Evolutionary conservation across 768 basidiomycete species (phyloP).

Genomic region (Boletus bicolor): DNA sequence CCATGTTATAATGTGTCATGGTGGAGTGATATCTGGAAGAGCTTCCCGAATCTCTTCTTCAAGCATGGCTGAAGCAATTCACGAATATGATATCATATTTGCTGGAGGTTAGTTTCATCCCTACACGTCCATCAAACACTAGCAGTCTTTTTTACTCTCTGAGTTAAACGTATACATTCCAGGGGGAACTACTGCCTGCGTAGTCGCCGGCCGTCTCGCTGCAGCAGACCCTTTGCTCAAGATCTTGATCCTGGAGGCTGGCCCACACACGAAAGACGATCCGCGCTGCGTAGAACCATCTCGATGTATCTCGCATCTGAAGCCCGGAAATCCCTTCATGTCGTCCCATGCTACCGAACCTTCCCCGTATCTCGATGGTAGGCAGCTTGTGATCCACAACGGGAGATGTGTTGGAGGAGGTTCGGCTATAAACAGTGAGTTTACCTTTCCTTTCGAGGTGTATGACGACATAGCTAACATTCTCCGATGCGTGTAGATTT

Average conservation of each 20-base stretch:
- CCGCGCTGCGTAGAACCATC: slow-evolving; percentile 23
- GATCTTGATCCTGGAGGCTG: slow-evolving; percentile 30
- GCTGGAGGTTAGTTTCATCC: slow-evolving; percentile 45
- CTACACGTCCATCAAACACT: neutral
- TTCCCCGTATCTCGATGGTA: slow-evolving; percentile 12
- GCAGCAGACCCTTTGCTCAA: slow-evolving; percentile 23
- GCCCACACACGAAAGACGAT: slow-evolving; percentile 24
- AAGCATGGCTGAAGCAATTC: slow-evolving; percentile 7
- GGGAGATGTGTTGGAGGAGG: slow-evolving; percentile 35
- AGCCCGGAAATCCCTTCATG: slow-evolving; percentile 16
- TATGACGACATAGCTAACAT: neutral
- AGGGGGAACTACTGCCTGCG: slow-evolving; percentile 37
- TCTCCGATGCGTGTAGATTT: slow-evolving; percentile 25
- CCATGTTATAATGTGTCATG: neutral
- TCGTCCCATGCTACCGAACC: slow-evolving; percentile 17
- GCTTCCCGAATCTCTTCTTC: neutral
- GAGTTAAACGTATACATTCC: neutral
- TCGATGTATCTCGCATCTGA: slow-evolving; percentile 19
- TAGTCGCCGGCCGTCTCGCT: slow-evolving; percentile 31
- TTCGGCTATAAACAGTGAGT: slow-evolving; percentile 48
- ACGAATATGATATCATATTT: slow-evolving; percentile 49
- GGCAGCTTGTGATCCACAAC: slow-evolving; percentile 15
- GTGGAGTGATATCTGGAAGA: neutral
- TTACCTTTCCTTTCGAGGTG: neutral
- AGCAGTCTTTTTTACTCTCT: neutral